Evolutionary conservation across 345 rosid species (phyloP).

Genomic region (Rhizophora apiculata): DNA sequence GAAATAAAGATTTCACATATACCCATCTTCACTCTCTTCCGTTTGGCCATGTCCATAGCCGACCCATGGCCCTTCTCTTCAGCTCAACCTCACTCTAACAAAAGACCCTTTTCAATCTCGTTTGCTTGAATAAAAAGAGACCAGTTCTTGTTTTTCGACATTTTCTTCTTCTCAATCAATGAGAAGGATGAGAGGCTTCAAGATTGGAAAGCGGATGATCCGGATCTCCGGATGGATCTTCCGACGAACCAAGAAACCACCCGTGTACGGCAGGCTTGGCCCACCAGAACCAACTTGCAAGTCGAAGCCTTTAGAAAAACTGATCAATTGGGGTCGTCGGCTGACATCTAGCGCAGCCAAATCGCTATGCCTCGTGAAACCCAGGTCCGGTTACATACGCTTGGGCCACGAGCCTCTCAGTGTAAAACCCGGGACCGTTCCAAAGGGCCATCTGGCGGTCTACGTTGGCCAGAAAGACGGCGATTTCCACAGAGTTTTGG

Average conservation of each 20-base stretch:
- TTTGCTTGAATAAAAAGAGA: not conserved
- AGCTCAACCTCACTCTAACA: not conserved
- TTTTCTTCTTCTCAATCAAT: slow-evolving; percentile 7
- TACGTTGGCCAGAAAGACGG: slow-evolving; percentile 79
- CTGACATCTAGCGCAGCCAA: slow-evolving; percentile 55
- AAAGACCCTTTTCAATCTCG: not conserved
- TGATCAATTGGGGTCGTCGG: slow-evolving; percentile 62
- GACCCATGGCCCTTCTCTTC: slow-evolving; percentile 62
- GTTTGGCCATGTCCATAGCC: slow-evolving; percentile 48
- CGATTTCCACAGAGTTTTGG: slow-evolving; percentile 65
- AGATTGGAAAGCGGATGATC: slow-evolving; percentile 46
- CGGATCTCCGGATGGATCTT: slow-evolving; percentile 58
- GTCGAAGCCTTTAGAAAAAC: slow-evolving; percentile 42
- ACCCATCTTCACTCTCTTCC: slow-evolving; percentile 39
- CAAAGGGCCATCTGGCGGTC: slow-evolving; percentile 74
- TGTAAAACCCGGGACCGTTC: slow-evolving; percentile 41
- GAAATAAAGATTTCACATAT: slow-evolving; percentile 35
- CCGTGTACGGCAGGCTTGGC: slow-evolving; percentile 32
- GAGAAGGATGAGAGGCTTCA: slow-evolving; percentile 65
- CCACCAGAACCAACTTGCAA: slow-evolving; percentile 12
- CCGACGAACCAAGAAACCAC: slow-evolving; percentile 23
- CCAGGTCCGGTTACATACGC: slow-evolving; percentile 41
- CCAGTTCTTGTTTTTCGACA: not conserved
- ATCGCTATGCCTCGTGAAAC: slow-evolving; percentile 33
- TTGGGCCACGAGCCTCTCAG: slow-evolving; percentile 29